Conservation (phyloP, 2,329 filamentous ascomycete species). For the Metarhizium humberi region DNA sequence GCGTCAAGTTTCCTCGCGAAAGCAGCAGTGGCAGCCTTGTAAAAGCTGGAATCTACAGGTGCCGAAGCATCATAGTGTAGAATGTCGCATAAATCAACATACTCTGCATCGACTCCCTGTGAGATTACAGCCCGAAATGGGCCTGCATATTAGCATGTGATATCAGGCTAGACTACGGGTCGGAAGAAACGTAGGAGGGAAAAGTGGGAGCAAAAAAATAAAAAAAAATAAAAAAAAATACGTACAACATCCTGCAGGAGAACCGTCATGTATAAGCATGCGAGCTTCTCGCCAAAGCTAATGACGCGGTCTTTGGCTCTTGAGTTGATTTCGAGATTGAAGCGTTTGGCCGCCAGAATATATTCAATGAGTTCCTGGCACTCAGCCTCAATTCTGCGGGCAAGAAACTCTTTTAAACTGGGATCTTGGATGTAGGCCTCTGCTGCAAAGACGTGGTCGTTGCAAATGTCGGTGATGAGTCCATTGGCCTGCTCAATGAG, state of each 20-base stretch:
- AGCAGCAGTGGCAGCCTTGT: conserved; percentile 51
- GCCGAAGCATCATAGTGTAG: conserved; percentile 56
- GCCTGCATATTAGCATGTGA: conserved; percentile 1
- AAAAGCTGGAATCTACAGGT: conserved; percentile 59
- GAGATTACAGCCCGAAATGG: conserved; percentile 16
- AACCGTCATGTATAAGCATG: conserved; percentile 83
- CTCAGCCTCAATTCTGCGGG: conserved; percentile 62
- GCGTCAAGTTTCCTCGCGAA: conserved; percentile 56
- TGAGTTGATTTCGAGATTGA: conserved; percentile 66
- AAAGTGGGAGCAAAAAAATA: neutral
- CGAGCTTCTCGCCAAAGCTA: conserved; percentile 92
- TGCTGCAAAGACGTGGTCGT: conserved; percentile 71
- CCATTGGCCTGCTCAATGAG: conserved; percentile 57
- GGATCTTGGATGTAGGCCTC: conserved; percentile 50
- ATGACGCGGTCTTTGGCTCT: conserved; percentile 80
- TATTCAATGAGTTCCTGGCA: conserved; percentile 75
- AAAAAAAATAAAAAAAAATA: neutral
- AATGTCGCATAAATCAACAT: conserved; percentile 79
- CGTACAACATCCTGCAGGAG: conserved; percentile 64
- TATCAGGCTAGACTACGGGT: neutral
- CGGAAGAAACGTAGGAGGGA: neutral
- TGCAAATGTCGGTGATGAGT: conserved; percentile 71
- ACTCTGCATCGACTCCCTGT: conserved; percentile 72
- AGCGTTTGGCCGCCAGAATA: conserved; percentile 52
- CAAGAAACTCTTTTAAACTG: conserved; percentile 48